Percentiles rank a stretch among this genome's conserved stretches.
These are phyloP conservation scores for Lagerstroemia speciosa DNA, from an alignment of 345 rosid species.

Conservation along the genomic window DNA sequence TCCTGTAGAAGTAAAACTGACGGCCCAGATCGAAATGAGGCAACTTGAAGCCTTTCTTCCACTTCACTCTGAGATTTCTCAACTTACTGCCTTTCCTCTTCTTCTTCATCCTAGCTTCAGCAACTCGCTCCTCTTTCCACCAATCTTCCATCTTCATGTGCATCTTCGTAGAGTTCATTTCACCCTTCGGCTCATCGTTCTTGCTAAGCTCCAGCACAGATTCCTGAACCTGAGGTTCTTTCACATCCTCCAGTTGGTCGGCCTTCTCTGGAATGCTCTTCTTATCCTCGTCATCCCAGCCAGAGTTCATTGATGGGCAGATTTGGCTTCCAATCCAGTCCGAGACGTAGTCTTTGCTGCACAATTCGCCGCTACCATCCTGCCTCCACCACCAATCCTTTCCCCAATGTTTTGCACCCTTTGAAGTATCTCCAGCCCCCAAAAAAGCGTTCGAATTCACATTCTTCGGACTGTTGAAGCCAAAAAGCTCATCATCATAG, in stretches of 20 bases:
- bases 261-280: slow-evolving; percentile 37
- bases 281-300: slow-evolving; percentile 76
- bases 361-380: slow-evolving; percentile 83
- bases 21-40: slow-evolving; percentile 43
- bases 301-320: slow-evolving; percentile 51
- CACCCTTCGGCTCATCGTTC: slow-evolving; percentile 29
- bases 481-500: slow-evolving; percentile 42
- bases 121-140: slow-evolving; percentile 95
- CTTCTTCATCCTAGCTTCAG: slow-evolving; percentile 41
- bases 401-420: slow-evolving; percentile 73
- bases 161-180: slow-evolving; percentile 37
- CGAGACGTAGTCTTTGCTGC: slow-evolving; percentile 88
- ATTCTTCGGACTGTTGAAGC: slow-evolving; percentile 45
- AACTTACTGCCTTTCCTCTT: slow-evolving; percentile 24
- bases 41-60: slow-evolving; percentile 54
- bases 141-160: slow-evolving; percentile 87
- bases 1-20: slow-evolving; percentile 31
- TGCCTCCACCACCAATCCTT: slow-evolving; percentile 99
- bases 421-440: slow-evolving; percentile 34
- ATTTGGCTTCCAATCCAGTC: slow-evolving; percentile 99
- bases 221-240: slow-evolving; percentile 18
- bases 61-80: slow-evolving; percentile 37
- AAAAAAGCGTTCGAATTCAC: slow-evolving; percentile 34
- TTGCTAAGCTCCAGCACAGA: slow-evolving; percentile 33
- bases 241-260: slow-evolving; percentile 30